Evolutionary conservation across 1,284 basidiomycete species (phyloP), one percentile per base, ranked within the genome.

Genomic region (Apiotrichum siamense): DNA sequence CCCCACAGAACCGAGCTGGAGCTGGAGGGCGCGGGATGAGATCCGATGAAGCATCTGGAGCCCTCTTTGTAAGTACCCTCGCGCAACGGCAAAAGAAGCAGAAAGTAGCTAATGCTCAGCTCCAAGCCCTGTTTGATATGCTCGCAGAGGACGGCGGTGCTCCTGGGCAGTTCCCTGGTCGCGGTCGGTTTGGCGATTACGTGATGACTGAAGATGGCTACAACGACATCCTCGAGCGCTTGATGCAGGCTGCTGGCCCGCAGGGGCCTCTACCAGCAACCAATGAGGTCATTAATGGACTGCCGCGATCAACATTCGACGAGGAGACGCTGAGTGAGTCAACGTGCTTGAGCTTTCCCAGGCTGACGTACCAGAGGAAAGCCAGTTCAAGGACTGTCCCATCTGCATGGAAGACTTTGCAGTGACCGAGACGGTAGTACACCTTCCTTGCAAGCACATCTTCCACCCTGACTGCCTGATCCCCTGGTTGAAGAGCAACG

Each of bases 401-500:
- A 65, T 75, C 4, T 75, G 73, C 54, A 65, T 70, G 46, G 70
- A 72, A 24, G 70, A 73, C 50, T 75, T 68, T 44, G 52, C 47
- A 3, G 46, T 66, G 4, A 68, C 62, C 4, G 63, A 73, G 23
- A 65, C 65, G 49, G 66, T 66, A 12, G 63, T 73, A 43, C 54
- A 55, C 23, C 56, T 75, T 32, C 67, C 67, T 7, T 75, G 73
- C 64, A 57, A 55, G 63, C 73, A 75, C 50, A 58, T 70, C 32
- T 75, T 72, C 58, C 73, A 75, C 55, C 59, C 62, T 2, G 69
- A 69, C 47, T 75, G 73, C 47, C 52, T 75, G 2, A 58, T 67
- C 9, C 72, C 72, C 2, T 75, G 73, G 73, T 58, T 75, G 9
- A 62, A 67, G 55, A 54, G 57, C 12, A 75, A 75, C 50, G 73